These are phyloP conservation scores for Fusarium keratoplasticum DNA, from an alignment of 2,329 filamentous ascomycete genomes.

Conservation along the genomic window DNA sequence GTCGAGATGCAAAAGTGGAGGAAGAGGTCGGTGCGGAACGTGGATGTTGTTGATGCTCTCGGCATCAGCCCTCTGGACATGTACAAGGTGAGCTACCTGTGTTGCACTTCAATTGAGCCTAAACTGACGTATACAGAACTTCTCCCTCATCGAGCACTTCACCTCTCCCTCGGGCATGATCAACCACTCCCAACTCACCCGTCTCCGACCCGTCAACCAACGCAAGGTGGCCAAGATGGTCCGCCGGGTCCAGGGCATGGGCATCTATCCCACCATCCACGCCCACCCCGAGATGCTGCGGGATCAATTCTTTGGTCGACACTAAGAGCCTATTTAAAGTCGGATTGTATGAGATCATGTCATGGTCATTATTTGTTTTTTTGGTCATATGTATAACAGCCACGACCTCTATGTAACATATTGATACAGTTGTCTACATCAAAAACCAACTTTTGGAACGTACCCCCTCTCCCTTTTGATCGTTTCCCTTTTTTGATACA, in stretches of 20 bases:
- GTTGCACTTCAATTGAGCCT: not conserved
- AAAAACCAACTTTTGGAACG: constrained; percentile 17
- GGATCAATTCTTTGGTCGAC: constrained; percentile 48
- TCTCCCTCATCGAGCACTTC: constrained; percentile 89
- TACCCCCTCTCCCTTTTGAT: not conserved
- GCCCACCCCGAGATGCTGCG: constrained; percentile 84
- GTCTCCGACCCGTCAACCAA: constrained; percentile 89
- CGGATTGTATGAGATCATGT: constrained; percentile 31
- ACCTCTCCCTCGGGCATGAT: constrained; percentile 89
- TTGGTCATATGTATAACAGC: constrained; percentile 51
- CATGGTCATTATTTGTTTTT: constrained; percentile 41
- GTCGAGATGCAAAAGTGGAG: constrained; percentile 87
- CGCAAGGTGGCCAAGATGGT: constrained; percentile 94
- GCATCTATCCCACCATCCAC: constrained; percentile 92
- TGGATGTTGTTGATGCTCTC: constrained; percentile 83
- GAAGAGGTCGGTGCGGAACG: constrained; percentile 65
- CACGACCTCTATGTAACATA: constrained; percentile 48
- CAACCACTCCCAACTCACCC: constrained; percentile 79
- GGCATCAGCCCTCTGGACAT: constrained; percentile 83
- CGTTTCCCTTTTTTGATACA: constrained; percentile 44
- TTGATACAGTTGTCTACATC: constrained; percentile 49
- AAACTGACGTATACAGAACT: constrained; percentile 73
- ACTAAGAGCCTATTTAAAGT: constrained; percentile 18
- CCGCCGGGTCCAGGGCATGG: constrained; percentile 86
- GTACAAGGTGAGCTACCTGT: constrained; percentile 76